phyloP scores from a whole-genome alignment of 495 filamentous ascomycete species.

The Hypoxylon lenormandii region DNA sequence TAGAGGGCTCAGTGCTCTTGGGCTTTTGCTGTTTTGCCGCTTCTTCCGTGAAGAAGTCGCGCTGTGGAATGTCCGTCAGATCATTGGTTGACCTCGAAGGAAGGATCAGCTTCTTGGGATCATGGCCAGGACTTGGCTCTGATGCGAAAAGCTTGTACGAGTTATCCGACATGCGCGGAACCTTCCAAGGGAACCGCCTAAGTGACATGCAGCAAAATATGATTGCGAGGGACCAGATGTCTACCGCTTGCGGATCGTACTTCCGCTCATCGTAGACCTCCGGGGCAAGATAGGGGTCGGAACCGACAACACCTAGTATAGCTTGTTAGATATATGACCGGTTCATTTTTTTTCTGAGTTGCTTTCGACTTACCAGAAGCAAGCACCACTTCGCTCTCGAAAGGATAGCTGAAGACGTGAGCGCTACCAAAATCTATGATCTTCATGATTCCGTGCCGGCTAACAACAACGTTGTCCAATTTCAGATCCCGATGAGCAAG shows the following conservation, averaged over 20 bases:
- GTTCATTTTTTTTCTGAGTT: not conserved
- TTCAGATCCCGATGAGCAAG: conserved; percentile 96
- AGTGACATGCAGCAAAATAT: conserved; percentile 99
- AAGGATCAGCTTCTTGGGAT: conserved; percentile 59
- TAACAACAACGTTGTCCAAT: conserved; percentile 97
- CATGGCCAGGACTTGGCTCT: conserved; percentile 70
- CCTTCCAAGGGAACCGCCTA: conserved; percentile 96
- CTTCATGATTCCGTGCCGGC: conserved; percentile 98
- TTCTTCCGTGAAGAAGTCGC: conserved; percentile 55
- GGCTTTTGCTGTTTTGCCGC: conserved; percentile 36
- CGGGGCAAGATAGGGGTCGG: conserved; percentile 95
- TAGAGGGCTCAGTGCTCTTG: conserved; percentile 32
- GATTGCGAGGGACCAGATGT: conserved; percentile 98
- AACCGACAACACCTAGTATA: conserved; percentile 91
- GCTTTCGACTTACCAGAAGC: conserved; percentile 76
- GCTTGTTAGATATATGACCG: conserved; percentile 30
- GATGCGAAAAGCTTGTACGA: conserved; percentile 93
- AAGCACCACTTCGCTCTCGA: conserved; percentile 88
- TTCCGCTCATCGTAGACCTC: conserved; percentile 95
- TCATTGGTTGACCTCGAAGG: conserved; percentile 56
- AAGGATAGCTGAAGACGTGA: conserved; percentile 95
- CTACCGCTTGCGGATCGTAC: conserved; percentile 92
- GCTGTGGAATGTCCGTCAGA: conserved; percentile 50
- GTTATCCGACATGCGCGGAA: conserved; percentile 89
- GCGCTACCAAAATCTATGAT: conserved; percentile 99